Conservation (phyloP, 2,329 filamentous ascomycete genomes). For the Penicillium frequentans region DNA sequence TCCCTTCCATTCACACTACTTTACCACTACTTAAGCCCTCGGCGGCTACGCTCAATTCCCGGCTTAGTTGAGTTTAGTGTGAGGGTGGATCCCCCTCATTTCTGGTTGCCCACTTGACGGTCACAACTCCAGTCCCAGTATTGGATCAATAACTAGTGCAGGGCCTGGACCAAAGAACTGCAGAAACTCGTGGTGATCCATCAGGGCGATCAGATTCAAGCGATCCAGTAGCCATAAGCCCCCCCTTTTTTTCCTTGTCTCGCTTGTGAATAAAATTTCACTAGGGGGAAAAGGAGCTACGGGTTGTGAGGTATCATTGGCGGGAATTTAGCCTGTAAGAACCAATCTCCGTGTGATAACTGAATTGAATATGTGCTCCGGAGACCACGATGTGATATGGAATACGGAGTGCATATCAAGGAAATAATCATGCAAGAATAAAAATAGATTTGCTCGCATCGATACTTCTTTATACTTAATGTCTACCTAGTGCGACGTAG, state of each 20-base stretch:
- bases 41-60: conserved; percentile 62
- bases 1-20: conserved; percentile 49
- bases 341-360: not conserved
- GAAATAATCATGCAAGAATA: not conserved
- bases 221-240: not conserved
- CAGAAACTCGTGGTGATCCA: conserved; percentile 1
- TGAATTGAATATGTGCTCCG: not conserved
- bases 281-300: not conserved
- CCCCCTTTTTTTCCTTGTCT: not conserved
- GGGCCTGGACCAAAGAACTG: conserved; percentile 4
- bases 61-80: not conserved
- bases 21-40: conserved; percentile 68
- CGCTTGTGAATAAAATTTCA: not conserved
- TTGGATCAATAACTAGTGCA: conserved; percentile 2
- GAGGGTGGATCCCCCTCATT: not conserved
- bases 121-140: not conserved
- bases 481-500: not conserved
- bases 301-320: not conserved
- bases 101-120: conserved; percentile 74
- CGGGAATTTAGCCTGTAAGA: not conserved
- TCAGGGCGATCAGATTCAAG: not conserved
- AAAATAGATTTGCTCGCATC: not conserved
- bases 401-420: not conserved
- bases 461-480: not conserved
- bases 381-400: not conserved